Conservation (phyloP, 768 basidiomycete species). For the Leccinellum albellum region DNA sequence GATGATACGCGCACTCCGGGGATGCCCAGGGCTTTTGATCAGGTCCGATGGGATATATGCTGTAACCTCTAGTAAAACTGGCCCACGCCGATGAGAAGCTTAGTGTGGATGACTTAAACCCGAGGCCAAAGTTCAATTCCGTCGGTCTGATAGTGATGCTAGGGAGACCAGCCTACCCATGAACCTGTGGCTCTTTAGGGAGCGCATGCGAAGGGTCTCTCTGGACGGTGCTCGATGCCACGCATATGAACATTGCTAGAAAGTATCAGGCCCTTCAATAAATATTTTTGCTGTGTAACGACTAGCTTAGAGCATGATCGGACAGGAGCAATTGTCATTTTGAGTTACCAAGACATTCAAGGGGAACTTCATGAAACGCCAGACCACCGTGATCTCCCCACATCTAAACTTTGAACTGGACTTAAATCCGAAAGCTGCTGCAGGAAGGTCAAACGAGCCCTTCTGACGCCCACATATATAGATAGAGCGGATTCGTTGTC, state of each 20-base stretch:
- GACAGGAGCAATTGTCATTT: background rate
- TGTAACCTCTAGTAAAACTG: too few species aligned
- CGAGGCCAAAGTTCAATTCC: conserved; percentile 63
- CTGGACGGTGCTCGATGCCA: background rate
- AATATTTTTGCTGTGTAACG: background rate
- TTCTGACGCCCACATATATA: background rate
- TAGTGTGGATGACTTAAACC: background rate
- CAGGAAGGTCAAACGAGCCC: background rate
- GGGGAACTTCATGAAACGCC: background rate
- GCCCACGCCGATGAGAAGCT: background rate
- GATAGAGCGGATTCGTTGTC: background rate
- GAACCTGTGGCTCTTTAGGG: background rate
- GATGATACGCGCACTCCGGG: too few species aligned
- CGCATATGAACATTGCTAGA: background rate
- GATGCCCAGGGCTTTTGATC: too few species aligned
- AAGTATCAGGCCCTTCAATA: background rate
- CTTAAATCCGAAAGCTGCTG: background rate
- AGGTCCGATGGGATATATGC: background rate
- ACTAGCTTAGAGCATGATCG: background rate
- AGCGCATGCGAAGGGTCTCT: background rate
- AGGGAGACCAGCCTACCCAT: background rate
- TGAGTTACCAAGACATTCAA: background rate
- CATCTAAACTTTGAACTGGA: background rate
- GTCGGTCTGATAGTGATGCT: too few species aligned
- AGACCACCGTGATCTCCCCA: background rate